Base-by-base conservation (phyloP, 805 yeast species). In the Naumovozyma dairenensis region DNA sequence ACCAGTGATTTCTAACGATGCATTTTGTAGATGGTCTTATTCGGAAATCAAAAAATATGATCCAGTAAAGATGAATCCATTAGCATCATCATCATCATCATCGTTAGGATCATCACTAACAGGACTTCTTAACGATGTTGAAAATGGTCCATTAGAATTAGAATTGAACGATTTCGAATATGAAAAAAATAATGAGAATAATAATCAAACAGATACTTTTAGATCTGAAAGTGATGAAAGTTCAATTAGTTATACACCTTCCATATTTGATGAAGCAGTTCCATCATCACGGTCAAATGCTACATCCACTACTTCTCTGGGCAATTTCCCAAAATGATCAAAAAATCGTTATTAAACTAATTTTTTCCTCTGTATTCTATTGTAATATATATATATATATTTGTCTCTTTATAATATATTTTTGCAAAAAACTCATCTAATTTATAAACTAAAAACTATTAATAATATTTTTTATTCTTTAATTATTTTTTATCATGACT, bases 1-100 rank as follows among this genome's bases (percentile, higher is more conserved):
- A 49, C 96, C 97, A 5, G 50, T 69, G 10, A 62, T 64, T 21
- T 72, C 69, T 32, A 52, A 55, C n/a, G 57, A 51, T 28, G 65
- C 69, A 36, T 77, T 72, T 47, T 78, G 83, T 49, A 72, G 89
- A 39, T 80, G 85, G 80, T 73, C 81, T 9, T 80, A 80, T 51
- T 48, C 67, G 3, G 51, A 56, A 8, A 48, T 70, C 24, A 62
- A 53, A 25, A 58, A 48, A 34, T 49, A 49, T 25, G 60, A 63
- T 41, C 42, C 63, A 16, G 36, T 26, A 13, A 44, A 42, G 25
- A 36, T 43, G 20, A 66, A 67, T 40, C 73, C 72, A 32, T 44
- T 61, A 32, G 43, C 41, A 15, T 39, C 46, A 8, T 40, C 42
- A 19, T 41, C 46, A 28, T n/a, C n/a, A n/a, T n/a, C n/a, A n/a